Base-by-base conservation (phyloP, 2,329 filamentous ascomycete species). In the Plectosphaerella plurivora region DNA sequence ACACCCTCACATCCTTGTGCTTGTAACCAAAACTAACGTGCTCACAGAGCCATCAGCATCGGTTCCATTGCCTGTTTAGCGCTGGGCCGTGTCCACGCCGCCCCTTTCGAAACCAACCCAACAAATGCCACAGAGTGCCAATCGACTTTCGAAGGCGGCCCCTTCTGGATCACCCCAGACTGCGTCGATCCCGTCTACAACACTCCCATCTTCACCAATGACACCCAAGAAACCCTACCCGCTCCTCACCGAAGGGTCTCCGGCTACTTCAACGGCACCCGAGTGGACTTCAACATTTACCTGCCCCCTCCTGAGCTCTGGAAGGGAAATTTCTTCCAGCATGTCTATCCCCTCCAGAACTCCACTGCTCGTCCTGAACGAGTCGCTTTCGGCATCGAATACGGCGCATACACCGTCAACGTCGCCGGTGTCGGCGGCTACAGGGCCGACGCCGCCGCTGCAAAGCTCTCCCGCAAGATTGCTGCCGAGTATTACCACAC, bases 221-320 rank as follows among this genome's bases (percentile, higher is more conserved):
- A 18, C 5, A 18, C 16, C n/a, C n/a, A 44, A 5, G n/a, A 18
- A 18, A 20, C 41, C n/a, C 10, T 5, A 5, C 41, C 41, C 5
- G 41, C 22, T 12, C 41, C 41, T 4, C 60, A 63, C 37, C 36
- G 28, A 3, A 52, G 7, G 33, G 51, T 62, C 12, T 55, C 58
- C 0, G 59, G 58, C 0, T 56, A 58, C 33, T 57, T 63, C 28
- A 37, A 53, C 12, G 54, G 53, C 11, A 63, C 57, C 0, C n/a
- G 14, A 2, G 45, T 58, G 15, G 56, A 57, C 35, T 60, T 63
- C 47, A 62, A 58, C 3, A 57, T 62, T 8, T 63, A 63, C 42
- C 56, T 63, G 5, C 58, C 61, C 9, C 44, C 44, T 1, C 47
- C 49, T 11, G 16, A 36, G 5, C 11, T 5, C n/a, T 63, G 55